Conservation (phyloP, 2,329 filamentous ascomycete species). For the Coleophoma crateriformis region DNA sequence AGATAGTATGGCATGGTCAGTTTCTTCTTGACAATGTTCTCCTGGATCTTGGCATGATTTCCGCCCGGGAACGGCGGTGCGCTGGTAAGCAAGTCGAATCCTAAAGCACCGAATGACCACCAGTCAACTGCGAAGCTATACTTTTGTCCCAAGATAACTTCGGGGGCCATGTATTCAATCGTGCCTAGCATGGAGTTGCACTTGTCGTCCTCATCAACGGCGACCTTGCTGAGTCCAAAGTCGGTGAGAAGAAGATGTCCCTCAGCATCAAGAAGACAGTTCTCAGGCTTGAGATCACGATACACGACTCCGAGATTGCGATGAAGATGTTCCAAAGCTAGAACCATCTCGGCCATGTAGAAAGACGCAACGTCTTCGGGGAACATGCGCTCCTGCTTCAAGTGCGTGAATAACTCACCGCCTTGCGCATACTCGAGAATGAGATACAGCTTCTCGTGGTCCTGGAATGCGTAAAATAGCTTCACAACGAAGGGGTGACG, state of each 20-base stretch:
- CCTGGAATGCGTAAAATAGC: slow-evolving; percentile 96
- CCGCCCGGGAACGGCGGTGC: slow-evolving; percentile 84
- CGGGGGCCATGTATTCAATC: slow-evolving; percentile 98
- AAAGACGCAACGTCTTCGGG: slow-evolving; percentile 83
- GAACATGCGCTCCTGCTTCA: slow-evolving; percentile 93
- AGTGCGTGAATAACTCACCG: slow-evolving; percentile 93
- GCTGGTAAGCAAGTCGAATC: slow-evolving; percentile 88
- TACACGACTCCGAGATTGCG: slow-evolving; percentile 91
- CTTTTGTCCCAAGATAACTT: slow-evolving; percentile 80
- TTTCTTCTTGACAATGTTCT: slow-evolving; percentile 94
- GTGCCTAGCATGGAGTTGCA: slow-evolving; percentile 93
- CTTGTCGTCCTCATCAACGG: slow-evolving; percentile 60
- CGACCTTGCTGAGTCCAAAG: slow-evolving; percentile 94
- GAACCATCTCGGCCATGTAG: slow-evolving; percentile 97
- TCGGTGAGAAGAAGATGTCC: slow-evolving; percentile 93
- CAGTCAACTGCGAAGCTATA: slow-evolving; percentile 96
- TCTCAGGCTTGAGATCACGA: slow-evolving; percentile 95
- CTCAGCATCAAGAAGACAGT: slow-evolving; percentile 86
- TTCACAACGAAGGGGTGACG: slow-evolving; percentile 97
- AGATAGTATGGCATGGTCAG: slow-evolving; percentile 85
- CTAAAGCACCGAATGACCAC: slow-evolving; percentile 95
- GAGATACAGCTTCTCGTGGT: slow-evolving; percentile 93
- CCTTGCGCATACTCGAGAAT: slow-evolving; percentile 97
- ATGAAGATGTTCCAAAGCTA: slow-evolving; percentile 90
- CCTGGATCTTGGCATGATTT: slow-evolving; percentile 91